Evolutionary conservation across 2,329 filamentous ascomycete genomes (phyloP).

Genomic region (Chaetomium olivaceum): DNA sequence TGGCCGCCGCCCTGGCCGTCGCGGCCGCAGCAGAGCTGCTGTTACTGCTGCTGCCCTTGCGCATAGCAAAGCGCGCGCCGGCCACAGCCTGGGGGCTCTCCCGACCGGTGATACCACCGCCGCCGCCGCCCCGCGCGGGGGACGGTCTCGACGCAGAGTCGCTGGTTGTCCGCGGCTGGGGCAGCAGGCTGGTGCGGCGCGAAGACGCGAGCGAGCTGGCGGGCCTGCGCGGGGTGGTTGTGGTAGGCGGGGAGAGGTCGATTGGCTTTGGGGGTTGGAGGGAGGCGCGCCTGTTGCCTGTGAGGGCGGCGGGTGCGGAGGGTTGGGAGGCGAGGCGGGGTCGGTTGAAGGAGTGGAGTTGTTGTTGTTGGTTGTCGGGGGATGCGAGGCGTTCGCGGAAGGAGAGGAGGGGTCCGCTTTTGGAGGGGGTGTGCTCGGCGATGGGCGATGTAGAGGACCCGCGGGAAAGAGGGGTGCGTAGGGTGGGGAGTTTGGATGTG

Average conservation of each 20-base stretch:
- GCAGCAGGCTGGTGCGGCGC: constrained; percentile 56
- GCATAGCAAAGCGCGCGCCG: constrained; percentile 49
- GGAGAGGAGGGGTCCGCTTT: constrained; percentile 45
- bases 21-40: constrained; percentile 28
- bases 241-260: constrained; percentile 34
- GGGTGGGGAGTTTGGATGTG: constrained; percentile 50
- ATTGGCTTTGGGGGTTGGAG: constrained; percentile 50
- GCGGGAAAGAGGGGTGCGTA: constrained; percentile 51
- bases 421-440: constrained; percentile 49
- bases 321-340: constrained; percentile 47
- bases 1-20: constrained; percentile 40
- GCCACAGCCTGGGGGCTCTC: constrained; percentile 51
- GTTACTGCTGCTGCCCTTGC: constrained; percentile 38
- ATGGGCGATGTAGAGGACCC: constrained; percentile 51
- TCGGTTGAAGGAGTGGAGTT: constrained; percentile 48
- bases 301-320: constrained; percentile 42
- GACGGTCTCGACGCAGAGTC: too few species aligned
- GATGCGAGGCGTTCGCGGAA: constrained; percentile 56
- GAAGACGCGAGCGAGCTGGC: constrained; percentile 57
- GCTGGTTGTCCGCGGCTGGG: constrained; percentile 43
- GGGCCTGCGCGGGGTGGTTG: constrained; percentile 48
- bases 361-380: constrained; percentile 43
- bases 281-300: constrained; percentile 52
- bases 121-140: constrained; percentile 32
- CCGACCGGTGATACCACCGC: constrained; percentile 49